Evolutionary conservation across 352 stramenopile genomes (phyloP).

Genomic region (Phytophthora multivora): DNA sequence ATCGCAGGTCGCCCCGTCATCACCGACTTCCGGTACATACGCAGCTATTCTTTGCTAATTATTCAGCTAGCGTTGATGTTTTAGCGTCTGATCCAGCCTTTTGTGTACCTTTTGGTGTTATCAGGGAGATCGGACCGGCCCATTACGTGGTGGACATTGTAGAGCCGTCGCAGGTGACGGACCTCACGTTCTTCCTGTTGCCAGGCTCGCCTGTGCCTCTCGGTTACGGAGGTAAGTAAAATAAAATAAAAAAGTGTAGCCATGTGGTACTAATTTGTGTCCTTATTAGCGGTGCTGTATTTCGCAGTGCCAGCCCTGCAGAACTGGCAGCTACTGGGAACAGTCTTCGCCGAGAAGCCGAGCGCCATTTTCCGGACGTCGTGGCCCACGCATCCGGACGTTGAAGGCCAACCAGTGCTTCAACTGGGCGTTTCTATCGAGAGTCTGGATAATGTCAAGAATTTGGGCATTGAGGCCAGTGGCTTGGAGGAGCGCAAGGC

Average conservation of each 20-base stretch:
- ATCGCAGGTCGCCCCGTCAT: constrained; percentile 67
- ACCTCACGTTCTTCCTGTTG: constrained; percentile 80
- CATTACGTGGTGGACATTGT: constrained; percentile 69
- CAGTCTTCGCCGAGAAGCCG: constrained; percentile 72
- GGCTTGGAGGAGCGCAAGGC: constrained; percentile 70
- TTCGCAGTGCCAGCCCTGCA: constrained; percentile 69
- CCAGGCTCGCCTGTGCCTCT: constrained; percentile 61
- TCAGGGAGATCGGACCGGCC: constrained; percentile 62
- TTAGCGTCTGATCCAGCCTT: background rate
- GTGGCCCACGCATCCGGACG: constrained; percentile 67
- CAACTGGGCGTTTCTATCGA: constrained; percentile 79
- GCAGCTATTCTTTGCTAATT: too few relatives aligned
- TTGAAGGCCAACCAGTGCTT: constrained; percentile 57
- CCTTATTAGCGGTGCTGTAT: constrained; percentile 62
- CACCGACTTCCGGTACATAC: constrained; percentile 59
- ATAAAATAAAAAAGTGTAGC: background rate
- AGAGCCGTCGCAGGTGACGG: constrained; percentile 60
- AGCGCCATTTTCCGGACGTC: constrained; percentile 72
- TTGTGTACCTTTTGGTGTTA: background rate
- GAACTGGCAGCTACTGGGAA: constrained; percentile 77
- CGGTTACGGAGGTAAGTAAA: constrained; percentile 49
- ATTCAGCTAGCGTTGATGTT: too few relatives aligned
- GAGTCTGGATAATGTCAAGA: constrained; percentile 75
- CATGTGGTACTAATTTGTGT: constrained; percentile 8
- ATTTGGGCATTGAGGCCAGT: constrained; percentile 72